phyloP scores from a whole-genome alignment of 805 yeast species.

The Candida orba region DNA sequence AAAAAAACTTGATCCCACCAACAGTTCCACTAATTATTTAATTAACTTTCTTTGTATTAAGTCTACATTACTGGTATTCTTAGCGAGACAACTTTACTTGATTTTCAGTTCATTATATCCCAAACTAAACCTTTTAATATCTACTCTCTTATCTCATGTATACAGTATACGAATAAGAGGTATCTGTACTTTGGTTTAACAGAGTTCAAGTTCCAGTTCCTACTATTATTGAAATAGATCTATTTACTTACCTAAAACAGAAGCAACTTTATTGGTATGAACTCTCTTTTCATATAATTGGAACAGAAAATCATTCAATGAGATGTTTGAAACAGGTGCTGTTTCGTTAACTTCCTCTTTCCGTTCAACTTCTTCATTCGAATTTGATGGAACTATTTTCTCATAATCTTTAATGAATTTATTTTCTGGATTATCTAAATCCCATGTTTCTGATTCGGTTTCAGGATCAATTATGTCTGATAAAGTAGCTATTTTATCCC shows the following conservation, averaged over 20 bases:
- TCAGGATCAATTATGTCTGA: constrained; percentile 28
- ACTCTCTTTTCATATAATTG: constrained; percentile 2
- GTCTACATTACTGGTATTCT: too few species aligned
- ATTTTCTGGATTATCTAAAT: constrained; percentile 21
- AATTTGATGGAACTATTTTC: constrained; percentile 11
- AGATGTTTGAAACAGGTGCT: background rate
- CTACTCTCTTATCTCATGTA: too few species aligned
- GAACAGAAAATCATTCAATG: constrained; percentile 3
- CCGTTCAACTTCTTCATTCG: background rate
- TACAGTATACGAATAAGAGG: too few species aligned
- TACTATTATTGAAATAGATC: too few species aligned
- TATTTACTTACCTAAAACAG: constrained; percentile 1
- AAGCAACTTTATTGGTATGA: constrained; percentile 1
- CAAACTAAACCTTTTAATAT: too few species aligned
- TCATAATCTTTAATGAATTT: constrained; percentile 13
- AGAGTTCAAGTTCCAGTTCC: too few species aligned
- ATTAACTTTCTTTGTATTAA: background rate
- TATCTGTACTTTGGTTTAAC: too few species aligned
- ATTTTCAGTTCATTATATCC: too few species aligned
- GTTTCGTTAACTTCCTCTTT: background rate
- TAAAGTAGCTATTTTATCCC: constrained; percentile 39
- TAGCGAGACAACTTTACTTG: too few species aligned
- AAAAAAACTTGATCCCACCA: too few species aligned
- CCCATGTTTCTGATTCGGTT: constrained; percentile 16
- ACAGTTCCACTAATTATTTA: background rate